Conservation (phyloP, 2,329 filamentous ascomycete genomes). For the Xylariomycetidae sp. region DNA sequence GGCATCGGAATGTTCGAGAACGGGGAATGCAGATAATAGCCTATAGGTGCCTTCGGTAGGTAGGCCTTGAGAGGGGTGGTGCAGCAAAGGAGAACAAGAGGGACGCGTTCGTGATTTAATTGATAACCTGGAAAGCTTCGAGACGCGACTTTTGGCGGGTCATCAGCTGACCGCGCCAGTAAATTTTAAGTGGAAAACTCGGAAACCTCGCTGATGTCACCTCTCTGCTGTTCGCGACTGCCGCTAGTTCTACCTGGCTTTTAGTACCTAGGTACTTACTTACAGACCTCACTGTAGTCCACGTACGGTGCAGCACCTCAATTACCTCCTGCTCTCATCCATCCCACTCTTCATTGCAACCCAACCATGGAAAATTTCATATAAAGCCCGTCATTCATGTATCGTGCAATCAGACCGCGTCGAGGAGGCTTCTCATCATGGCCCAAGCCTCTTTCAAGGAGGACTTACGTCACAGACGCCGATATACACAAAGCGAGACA, state of each 20-base stretch:
- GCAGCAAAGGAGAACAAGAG: too few species aligned
- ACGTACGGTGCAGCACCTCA: too few species aligned
- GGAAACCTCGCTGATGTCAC: constrained; percentile 13
- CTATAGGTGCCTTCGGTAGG: neutral
- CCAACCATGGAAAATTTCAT: constrained; percentile 6
- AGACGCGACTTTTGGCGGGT: constrained; percentile 23
- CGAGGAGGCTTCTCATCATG: constrained; percentile 18
- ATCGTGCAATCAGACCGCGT: constrained; percentile 17
- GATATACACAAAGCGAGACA: constrained; percentile 49
- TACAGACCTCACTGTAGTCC: constrained; percentile 1
- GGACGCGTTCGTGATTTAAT: constrained; percentile 4
- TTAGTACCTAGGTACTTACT: constrained; percentile 6
- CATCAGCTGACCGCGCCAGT: constrained; percentile 36
- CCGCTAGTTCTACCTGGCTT: too few species aligned
- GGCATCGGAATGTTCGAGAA: neutral
- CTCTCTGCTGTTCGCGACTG: too few species aligned
- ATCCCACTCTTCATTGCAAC: constrained; percentile 1
- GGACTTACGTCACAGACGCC: constrained; percentile 44
- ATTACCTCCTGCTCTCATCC: neutral
- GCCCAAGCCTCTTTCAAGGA: constrained; percentile 12
- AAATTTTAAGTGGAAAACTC: constrained; percentile 5
- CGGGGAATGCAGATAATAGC: neutral
- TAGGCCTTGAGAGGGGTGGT: too few species aligned
- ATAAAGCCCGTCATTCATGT: constrained; percentile 17
- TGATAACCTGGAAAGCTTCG: constrained; percentile 10